Conservation (phyloP, 2,329 filamentous ascomycete genomes). For the Cercospora sp. region DNA sequence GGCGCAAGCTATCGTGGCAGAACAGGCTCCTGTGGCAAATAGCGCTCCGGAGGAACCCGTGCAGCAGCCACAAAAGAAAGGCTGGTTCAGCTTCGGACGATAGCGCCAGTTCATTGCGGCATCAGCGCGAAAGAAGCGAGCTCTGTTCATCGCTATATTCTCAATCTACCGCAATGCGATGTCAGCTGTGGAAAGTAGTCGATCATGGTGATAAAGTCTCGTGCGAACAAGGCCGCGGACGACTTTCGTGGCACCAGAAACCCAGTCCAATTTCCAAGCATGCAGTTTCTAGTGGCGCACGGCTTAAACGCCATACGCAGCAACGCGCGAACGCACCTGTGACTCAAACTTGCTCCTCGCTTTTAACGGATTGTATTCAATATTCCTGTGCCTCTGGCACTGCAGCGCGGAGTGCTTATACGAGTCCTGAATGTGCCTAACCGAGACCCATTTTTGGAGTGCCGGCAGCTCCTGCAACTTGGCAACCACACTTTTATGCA, state of each 20-base stretch:
- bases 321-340: neutral
- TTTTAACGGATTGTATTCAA: neutral
- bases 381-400: neutral
- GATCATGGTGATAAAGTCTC: neutral
- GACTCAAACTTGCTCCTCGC: neutral
- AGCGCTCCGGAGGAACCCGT: constrained; percentile 29
- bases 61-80: constrained; percentile 48
- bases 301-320: neutral
- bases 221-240: neutral
- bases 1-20: constrained; percentile 29
- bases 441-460: constrained; percentile 1
- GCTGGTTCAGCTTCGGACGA: constrained; percentile 54
- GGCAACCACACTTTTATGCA: neutral
- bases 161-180: neutral
- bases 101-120: constrained; percentile 27
- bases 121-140: neutral
- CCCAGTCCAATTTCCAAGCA: neutral
- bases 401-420: neutral
- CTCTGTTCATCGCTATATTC: neutral
- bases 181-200: neutral
- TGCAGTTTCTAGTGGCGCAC: neutral
- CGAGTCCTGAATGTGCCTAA: neutral
- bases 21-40: constrained; percentile 30
- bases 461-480: neutral
- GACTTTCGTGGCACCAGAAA: neutral